Percentiles rank a stretch among this genome's conserved stretches.
These are phyloP conservation scores for Ulmus americana DNA, from an alignment of 331 rosid genomes.

Conservation along the genomic window DNA sequence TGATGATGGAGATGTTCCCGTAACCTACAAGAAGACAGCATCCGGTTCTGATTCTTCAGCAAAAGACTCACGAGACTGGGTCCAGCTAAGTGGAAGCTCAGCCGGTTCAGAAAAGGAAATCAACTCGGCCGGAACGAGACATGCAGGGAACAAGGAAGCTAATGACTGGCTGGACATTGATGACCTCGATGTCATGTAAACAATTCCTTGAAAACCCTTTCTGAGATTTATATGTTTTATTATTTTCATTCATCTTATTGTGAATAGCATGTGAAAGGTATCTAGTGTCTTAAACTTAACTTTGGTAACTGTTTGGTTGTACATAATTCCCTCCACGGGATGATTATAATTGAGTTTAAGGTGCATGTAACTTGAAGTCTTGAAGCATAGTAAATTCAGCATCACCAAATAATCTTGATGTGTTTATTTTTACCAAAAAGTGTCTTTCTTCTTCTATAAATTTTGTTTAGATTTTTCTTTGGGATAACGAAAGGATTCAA, in stretches of 20 bases:
- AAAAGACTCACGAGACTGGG: constrained; percentile 89
- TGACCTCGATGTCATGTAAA: constrained; percentile 72
- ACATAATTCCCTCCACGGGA: constrained; percentile 41
- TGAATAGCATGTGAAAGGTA: constrained; percentile 46
- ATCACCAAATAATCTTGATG: constrained; percentile 21
- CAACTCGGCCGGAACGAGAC: constrained; percentile 40
- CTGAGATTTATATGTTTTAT: constrained; percentile 6
- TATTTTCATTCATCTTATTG: constrained; percentile 29
- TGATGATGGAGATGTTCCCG: constrained; percentile 58
- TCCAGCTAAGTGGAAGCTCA: constrained; percentile 67
- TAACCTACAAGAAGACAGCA: constrained; percentile 47
- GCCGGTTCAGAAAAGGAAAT: constrained; percentile 59
- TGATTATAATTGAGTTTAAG: constrained; percentile 22
- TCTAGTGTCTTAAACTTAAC: constrained; percentile 29
- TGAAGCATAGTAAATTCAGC: constrained; percentile 28
- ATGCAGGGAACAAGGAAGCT: constrained; percentile 59
- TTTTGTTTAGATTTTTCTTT: too few relatives aligned
- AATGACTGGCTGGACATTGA: constrained; percentile 90
- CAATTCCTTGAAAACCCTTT: constrained; percentile 16
- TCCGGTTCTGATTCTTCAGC: constrained; percentile 83
- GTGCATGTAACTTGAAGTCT: constrained; percentile 10
- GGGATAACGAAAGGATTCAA: too few relatives aligned
- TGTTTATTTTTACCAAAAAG: not conserved
- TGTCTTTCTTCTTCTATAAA: too few relatives aligned
- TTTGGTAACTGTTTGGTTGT: constrained; percentile 41